phyloP scores from a whole-genome alignment of 1,284 basidiomycete species.

The Tilletia indica region DNA sequence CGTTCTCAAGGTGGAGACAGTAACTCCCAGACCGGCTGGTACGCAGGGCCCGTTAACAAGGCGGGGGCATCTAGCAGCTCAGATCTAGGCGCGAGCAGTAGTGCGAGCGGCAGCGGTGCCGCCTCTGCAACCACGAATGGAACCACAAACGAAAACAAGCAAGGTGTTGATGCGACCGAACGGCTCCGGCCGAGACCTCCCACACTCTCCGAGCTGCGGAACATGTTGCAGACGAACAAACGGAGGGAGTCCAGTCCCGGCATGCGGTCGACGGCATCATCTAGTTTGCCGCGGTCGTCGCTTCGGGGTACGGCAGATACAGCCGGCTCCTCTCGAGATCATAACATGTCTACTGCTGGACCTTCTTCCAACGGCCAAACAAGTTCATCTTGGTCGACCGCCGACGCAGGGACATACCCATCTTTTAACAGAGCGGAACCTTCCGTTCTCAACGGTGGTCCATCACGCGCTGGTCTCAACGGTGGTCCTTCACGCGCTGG shows the following conservation, averaged over 20 bases:
- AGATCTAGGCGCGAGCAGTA: neutral
- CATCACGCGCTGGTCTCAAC: too few species aligned
- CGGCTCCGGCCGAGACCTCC: neutral
- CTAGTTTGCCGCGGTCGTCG: neutral
- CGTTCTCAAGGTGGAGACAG: neutral
- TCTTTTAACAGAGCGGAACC: too few species aligned
- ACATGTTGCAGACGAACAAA: conserved; percentile 1
- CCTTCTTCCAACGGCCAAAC: too few species aligned
- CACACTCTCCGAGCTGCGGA: neutral
- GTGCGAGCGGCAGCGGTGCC: neutral
- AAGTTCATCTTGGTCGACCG: too few species aligned
- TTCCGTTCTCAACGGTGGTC: too few species aligned
- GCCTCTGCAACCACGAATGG: neutral
- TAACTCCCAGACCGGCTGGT: neutral
- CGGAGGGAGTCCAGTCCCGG: neutral
- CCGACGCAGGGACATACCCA: too few species aligned
- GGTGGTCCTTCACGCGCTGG: too few species aligned
- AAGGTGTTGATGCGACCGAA: neutral
- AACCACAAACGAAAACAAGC: neutral
- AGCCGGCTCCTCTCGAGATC: neutral
- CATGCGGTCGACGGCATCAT: neutral
- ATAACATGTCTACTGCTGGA: too few species aligned
- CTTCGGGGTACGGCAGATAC: neutral
- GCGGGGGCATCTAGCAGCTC: neutral
- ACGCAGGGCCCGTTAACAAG: neutral